A percentile compares a stretch with the other conserved stretches of the same genome.
Conservation (phyloP, 208 protist species). For the Acanthamoeba royreba region DNA sequence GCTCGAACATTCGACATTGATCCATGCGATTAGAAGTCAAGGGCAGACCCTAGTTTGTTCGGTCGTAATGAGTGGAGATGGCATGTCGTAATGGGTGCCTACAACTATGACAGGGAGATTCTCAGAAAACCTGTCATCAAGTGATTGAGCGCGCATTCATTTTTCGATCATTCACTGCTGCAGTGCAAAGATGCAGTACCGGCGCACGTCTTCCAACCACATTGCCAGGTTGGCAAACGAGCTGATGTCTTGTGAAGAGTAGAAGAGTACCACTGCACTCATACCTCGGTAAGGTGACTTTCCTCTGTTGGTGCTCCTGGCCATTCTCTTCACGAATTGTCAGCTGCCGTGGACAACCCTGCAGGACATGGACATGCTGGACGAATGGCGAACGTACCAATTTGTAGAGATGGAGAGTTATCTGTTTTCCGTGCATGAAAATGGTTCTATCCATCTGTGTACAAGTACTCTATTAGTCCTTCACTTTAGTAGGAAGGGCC, state of each 20-base stretch:
- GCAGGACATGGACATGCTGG: too few relatives aligned
- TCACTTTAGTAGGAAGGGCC: background rate
- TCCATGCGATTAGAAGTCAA: too few relatives aligned
- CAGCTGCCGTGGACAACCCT: too few relatives aligned
- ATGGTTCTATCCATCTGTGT: slow-evolving; percentile 1
- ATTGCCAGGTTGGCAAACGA: background rate
- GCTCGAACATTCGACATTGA: too few relatives aligned
- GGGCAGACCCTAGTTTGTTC: background rate
- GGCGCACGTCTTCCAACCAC: background rate
- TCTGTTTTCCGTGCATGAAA: slow-evolving; percentile 18
- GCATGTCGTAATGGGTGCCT: background rate
- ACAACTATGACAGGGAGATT: background rate
- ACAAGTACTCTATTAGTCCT: background rate
- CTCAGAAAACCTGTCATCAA: background rate
- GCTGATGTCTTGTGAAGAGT: background rate
- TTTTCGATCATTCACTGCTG: too few relatives aligned
- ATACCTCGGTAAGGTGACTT: slow-evolving; percentile 35
- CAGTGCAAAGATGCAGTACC: too few relatives aligned
- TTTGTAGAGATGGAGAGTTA: background rate
- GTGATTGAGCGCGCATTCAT: too few relatives aligned
- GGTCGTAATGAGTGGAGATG: background rate
- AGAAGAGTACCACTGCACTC: background rate
- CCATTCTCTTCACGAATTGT: too few relatives aligned
- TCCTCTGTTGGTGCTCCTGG: background rate
- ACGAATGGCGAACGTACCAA: background rate